These are phyloP conservation scores for Lumnitzera racemosa DNA, from an alignment of 345 rosid species.

Conservation along the genomic window DNA sequence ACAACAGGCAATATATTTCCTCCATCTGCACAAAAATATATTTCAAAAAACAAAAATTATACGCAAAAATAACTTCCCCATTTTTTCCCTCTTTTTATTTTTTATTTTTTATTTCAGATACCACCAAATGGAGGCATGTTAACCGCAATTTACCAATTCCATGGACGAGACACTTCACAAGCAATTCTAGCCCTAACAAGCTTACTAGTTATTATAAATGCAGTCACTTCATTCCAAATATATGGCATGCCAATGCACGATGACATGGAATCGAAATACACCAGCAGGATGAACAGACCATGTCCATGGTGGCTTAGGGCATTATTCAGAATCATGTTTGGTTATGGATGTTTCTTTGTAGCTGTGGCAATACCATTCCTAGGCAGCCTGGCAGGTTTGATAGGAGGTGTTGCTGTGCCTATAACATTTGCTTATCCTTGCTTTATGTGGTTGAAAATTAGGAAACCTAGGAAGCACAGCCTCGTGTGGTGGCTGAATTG, in stretches of 20 bases:
- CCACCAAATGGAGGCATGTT: slow-evolving; percentile 19
- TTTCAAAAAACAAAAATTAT: too few relatives aligned
- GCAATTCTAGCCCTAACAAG: slow-evolving; percentile 12
- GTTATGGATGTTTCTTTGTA: slow-evolving; percentile 17
- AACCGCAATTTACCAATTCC: slow-evolving; percentile 15
- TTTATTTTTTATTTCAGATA: slow-evolving; percentile 1
- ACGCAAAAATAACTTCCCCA: too few relatives aligned
- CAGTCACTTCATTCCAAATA: slow-evolving; percentile 16
- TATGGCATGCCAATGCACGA: slow-evolving; percentile 20
- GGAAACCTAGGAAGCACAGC: slow-evolving; percentile 15
- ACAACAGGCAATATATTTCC: too few relatives aligned
- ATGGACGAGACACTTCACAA: slow-evolving; percentile 16
- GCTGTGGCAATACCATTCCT: slow-evolving; percentile 17
- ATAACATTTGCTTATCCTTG: slow-evolving; percentile 17
- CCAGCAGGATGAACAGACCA: slow-evolving; percentile 12
- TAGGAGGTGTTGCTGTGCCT: slow-evolving; percentile 17
- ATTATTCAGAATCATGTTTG: slow-evolving; percentile 11
- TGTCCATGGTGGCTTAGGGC: slow-evolving; percentile 20
- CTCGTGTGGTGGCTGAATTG: slow-evolving; percentile 18
- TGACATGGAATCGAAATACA: slow-evolving; percentile 19
- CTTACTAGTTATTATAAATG: slow-evolving; percentile 15
- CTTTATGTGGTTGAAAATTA: slow-evolving; percentile 19
- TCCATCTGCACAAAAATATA: too few relatives aligned
- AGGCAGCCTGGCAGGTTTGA: slow-evolving; percentile 16
- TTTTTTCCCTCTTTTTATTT: background rate